phyloP scores from a whole-genome alignment of 1,284 basidiomycete species.

The Fomitiporia mediterranea region DNA sequence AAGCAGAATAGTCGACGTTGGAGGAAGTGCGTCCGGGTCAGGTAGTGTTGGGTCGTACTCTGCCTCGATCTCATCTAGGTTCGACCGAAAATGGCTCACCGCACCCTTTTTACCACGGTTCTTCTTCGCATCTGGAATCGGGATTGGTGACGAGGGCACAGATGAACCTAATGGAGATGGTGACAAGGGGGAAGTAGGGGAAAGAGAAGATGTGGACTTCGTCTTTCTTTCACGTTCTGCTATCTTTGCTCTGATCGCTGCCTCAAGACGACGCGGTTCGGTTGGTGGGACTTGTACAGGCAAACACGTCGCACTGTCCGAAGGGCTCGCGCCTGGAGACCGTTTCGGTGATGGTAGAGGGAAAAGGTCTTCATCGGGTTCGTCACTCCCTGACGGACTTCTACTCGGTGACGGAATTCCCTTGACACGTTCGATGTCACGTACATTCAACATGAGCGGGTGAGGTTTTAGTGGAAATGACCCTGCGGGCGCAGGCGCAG shows the following conservation, averaged over 20 bases:
- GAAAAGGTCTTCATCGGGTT: slow-evolving; percentile 22
- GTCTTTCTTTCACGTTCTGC: slow-evolving; percentile 7
- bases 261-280: slow-evolving; percentile 15
- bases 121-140: not conserved
- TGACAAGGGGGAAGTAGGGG: no score
- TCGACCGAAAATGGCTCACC: slow-evolving; percentile 8
- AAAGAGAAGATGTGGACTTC: no score
- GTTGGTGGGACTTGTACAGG: not conserved
- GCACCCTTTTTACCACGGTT: no score
- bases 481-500: not conserved
- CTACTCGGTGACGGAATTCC: not conserved
- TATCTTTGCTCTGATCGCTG: slow-evolving; percentile 17
- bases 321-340: slow-evolving; percentile 15
- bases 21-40: slow-evolving; percentile 16
- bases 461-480: not conserved
- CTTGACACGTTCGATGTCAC: slow-evolving; percentile 1
- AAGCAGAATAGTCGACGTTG: slow-evolving; percentile 10
- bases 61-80: slow-evolving; percentile 16
- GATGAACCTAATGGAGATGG: no score
- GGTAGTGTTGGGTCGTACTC: slow-evolving; percentile 15
- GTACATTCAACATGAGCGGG: not conserved
- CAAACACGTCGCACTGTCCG: slow-evolving; percentile 14
- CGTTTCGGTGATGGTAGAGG: slow-evolving; percentile 24
- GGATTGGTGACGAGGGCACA: slow-evolving; percentile 4
- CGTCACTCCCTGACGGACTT: slow-evolving; percentile 8